These are phyloP conservation scores for Sechiopsis laciniata DNA, from an alignment of 306 rosid species.

Conservation along the genomic window DNA sequence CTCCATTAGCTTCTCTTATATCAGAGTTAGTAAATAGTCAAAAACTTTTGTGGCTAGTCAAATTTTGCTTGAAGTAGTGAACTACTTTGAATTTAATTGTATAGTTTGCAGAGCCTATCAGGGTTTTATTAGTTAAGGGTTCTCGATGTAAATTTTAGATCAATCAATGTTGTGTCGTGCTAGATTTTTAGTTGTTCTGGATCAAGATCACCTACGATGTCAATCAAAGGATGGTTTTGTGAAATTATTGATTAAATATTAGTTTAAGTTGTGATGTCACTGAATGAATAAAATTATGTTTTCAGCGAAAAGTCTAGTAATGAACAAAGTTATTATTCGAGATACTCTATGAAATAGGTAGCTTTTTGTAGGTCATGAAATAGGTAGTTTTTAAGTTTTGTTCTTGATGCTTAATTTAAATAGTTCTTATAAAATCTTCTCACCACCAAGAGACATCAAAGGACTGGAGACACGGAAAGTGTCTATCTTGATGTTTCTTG, in stretches of 20 bases:
- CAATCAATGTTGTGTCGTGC: neutral
- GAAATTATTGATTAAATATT: neutral
- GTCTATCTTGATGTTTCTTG: too few relatives aligned
- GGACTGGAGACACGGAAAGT: too few relatives aligned
- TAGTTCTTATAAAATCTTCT: neutral
- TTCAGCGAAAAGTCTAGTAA: neutral
- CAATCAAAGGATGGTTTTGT: neutral
- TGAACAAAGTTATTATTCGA: conserved; percentile 3
- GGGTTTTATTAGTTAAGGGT: neutral
- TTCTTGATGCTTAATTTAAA: neutral
- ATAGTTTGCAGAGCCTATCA: neutral
- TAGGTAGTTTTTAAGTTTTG: neutral
- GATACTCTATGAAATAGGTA: neutral
- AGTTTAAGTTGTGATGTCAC: neutral
- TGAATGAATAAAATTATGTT: neutral
- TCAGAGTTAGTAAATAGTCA: neutral
- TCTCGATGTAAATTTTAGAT: neutral
- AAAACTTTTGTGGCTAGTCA: neutral
- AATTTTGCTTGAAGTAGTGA: neutral
- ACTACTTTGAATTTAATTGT: too few relatives aligned
- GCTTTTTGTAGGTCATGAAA: neutral
- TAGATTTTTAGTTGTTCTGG: neutral
- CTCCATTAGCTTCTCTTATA: neutral
- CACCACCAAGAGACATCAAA: too few relatives aligned
- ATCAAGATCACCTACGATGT: conserved; percentile 6